Conservation (phyloP, 23 red algal species). For the Gracilaria vermiculophylla region DNA sequence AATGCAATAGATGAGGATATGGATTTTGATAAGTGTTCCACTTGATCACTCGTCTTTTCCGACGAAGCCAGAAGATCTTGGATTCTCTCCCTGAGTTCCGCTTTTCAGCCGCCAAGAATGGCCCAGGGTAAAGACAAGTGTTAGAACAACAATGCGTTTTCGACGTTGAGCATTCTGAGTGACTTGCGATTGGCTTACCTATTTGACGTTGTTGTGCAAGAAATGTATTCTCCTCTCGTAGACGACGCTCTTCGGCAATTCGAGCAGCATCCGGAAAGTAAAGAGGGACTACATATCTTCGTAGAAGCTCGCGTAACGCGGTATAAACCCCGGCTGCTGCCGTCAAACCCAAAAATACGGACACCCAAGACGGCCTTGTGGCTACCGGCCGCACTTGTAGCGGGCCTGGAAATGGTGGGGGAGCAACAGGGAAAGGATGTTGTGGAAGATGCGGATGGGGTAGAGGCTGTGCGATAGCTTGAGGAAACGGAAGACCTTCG, state of each 20-base stretch:
- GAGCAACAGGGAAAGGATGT: neutral
- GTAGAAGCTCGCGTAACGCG: constrained; percentile 54
- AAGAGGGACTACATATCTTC: constrained; percentile 62
- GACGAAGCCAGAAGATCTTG: constrained; percentile 36
- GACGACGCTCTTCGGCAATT: constrained; percentile 27
- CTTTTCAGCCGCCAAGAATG: neutral
- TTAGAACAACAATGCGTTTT: no score
- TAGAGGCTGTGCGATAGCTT: neutral
- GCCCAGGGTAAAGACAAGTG: no score
- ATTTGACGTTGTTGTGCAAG: constrained; percentile 36
- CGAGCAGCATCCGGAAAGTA: constrained; percentile 74
- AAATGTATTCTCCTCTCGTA: constrained; percentile 35
- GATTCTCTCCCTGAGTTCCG: constrained; percentile 43
- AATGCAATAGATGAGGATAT: constrained; percentile 32
- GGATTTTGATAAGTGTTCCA: constrained; percentile 43
- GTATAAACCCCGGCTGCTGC: constrained; percentile 62
- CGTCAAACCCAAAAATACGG: constrained; percentile 27
- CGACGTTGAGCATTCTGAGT: neutral
- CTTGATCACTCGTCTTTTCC: constrained; percentile 30
- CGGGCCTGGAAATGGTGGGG: neutral
- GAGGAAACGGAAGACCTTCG: constrained; percentile 49
- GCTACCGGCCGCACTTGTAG: neutral
- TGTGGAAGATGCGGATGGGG: neutral
- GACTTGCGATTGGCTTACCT: neutral
- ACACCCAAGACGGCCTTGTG: constrained; percentile 47